Base-by-base conservation (phyloP, 1,284 basidiomycete genomes). In the Testicularia cyperi region DNA sequence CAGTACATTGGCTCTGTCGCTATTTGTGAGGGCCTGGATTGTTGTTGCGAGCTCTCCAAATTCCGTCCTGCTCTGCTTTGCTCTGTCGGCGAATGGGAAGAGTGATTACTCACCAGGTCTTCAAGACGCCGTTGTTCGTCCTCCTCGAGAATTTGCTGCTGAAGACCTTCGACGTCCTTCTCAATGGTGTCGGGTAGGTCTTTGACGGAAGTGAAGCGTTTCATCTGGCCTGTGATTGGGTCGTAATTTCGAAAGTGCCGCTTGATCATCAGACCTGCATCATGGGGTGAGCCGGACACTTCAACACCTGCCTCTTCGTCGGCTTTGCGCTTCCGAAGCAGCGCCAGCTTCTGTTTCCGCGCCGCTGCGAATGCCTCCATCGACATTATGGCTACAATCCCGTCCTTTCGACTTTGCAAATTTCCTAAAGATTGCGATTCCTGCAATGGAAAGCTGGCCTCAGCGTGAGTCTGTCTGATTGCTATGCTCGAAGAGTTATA, bases 111-210 rank as follows among this genome's bases (percentile, higher is more conserved):
- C 72, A 91, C 91, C 61, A 97, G 81, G 67, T 97, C 92, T 78
- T 95, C 88, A 1, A 83, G 83, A 65, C 90, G 80, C 56, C 84
- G 84, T 65, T 84, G 83, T 74, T 91, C 88, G 72, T 96, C 92
- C 74, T 92, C 88, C 19, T 81, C 80, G 41, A 95, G 85, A 63
- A 94, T 90, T 58, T 81, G 78, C 73, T 92, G 86, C 10, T 90
- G 88, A 45, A 96, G 78, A 0, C 90, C 91, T 39, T 86, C 83
- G 0, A 95, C 85, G 47, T 86, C 81, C 67, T 85, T 86, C 79
- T 97, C 92, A 5, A 97, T 85, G 0, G 92, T 96, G 63, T 92
- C 88, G 64, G 87, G 83, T 70, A 84, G 82, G 34, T 83, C 83
- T 9, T 79, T 80, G 4, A 56, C 82, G 82, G 36, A 82, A 82